phyloP scores from a whole-genome alignment of 2,329 filamentous ascomycete genomes.

The Aspergillus sp. region DNA sequence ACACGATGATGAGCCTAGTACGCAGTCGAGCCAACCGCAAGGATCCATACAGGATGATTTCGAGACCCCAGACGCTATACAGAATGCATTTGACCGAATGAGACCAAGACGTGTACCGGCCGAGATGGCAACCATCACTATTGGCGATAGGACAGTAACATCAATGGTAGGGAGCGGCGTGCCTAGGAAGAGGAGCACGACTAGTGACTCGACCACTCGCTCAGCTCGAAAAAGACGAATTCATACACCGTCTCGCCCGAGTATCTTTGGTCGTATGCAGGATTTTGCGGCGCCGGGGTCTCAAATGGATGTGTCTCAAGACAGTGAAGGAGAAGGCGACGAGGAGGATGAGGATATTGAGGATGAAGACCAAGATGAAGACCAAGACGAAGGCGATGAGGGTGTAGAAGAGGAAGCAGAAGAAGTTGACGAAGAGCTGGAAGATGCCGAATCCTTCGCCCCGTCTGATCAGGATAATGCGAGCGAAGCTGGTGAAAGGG shows the following conservation, averaged over 20 bases:
- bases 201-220: slow-evolving; percentile 19
- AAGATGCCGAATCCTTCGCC: slow-evolving; percentile 12
- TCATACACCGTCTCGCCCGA: slow-evolving; percentile 36
- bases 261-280: slow-evolving; percentile 48
- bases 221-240: slow-evolving; percentile 40
- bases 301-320: slow-evolving; percentile 24
- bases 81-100: slow-evolving; percentile 65
- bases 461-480: slow-evolving; percentile 20
- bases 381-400: slow-evolving; percentile 21
- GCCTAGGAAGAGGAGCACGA: slow-evolving; percentile 34
- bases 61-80: slow-evolving; percentile 49
- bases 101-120: slow-evolving; percentile 60
- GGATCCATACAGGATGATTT: not conserved
- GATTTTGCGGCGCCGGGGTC: slow-evolving; percentile 58
- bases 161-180: slow-evolving; percentile 62
- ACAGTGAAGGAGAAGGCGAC: slow-evolving; percentile 21
- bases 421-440: slow-evolving; percentile 13
- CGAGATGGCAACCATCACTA: slow-evolving; percentile 72
- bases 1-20: slow-evolving; percentile 10
- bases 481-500: slow-evolving; percentile 6
- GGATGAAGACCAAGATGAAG: slow-evolving; percentile 24
- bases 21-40: not conserved
- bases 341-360: slow-evolving; percentile 23
- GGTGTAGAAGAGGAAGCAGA: slow-evolving; percentile 16
- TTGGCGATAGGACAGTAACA: slow-evolving; percentile 67